phyloP scores from a whole-genome alignment of 179 eudicot genomes.

The Vitellaria paradoxa region DNA sequence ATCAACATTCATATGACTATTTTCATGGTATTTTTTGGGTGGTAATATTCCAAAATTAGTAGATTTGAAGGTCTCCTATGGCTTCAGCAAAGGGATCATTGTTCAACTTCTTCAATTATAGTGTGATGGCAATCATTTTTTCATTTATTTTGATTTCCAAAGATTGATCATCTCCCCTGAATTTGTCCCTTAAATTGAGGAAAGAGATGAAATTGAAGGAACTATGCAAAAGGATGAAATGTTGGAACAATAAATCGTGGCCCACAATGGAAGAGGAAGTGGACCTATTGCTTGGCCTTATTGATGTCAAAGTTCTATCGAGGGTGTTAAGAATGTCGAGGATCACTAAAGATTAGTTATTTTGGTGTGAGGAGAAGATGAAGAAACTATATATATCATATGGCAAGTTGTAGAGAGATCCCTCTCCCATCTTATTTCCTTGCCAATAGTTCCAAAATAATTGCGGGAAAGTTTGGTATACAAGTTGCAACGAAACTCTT shows the following conservation, averaged over 20 bases:
- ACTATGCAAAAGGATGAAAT: slow-evolving; percentile 60
- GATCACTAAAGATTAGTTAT: slow-evolving; percentile 76
- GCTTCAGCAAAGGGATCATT: not conserved
- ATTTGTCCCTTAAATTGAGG: slow-evolving; percentile 35
- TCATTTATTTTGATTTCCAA: not conserved
- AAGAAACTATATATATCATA: slow-evolving; percentile 53
- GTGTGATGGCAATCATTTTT: not conserved
- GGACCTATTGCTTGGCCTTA: slow-evolving; percentile 66
- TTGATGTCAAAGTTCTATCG: slow-evolving; percentile 63
- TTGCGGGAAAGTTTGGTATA: not conserved
- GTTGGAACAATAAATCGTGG: slow-evolving; percentile 83
- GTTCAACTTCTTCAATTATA: not conserved
- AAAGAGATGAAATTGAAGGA: slow-evolving; percentile 83
- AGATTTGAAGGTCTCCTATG: too few species aligned
- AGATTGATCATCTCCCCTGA: not conserved
- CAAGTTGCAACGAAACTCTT: not conserved
- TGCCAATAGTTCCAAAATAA: slow-evolving; percentile 34
- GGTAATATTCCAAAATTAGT: too few species aligned
- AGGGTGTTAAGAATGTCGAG: slow-evolving; percentile 66
- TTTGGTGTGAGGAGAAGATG: slow-evolving; percentile 96
- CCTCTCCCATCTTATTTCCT: slow-evolving; percentile 87
- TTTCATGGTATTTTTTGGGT: too few species aligned
- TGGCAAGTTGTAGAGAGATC: slow-evolving; percentile 77
- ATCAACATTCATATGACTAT: too few species aligned
- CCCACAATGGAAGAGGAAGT: slow-evolving; percentile 63